A percentile compares a stretch with the other conserved stretches of the same genome.
phyloP scores from a whole-genome alignment of 2,329 filamentous ascomycete species.

The Dothideomycetes sp. region DNA sequence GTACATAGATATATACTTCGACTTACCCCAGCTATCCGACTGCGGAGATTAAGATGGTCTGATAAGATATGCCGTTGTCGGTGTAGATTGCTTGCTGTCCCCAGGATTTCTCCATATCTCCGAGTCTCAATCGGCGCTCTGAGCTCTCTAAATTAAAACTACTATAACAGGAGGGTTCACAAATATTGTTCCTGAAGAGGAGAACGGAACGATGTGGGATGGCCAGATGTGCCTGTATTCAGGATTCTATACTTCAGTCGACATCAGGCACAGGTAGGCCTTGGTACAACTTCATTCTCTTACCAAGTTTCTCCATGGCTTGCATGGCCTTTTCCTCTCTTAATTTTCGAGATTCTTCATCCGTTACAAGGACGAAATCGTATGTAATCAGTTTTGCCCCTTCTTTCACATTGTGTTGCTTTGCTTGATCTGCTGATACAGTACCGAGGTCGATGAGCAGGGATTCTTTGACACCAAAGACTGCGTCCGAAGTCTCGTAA shows the following conservation, averaged over 20 bases:
- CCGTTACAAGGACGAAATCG: conserved; percentile 68
- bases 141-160: no score
- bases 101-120: no score
- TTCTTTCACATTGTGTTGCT: conserved; percentile 52
- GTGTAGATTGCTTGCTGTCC: no score
- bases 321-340: conserved; percentile 57
- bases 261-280: conserved; percentile 67
- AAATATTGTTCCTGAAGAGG: no score
- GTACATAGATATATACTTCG: no score
- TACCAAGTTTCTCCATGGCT: conserved; percentile 57
- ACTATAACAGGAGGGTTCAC: no score
- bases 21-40: no score
- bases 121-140: no score
- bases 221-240: no score
- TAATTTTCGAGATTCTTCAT: conserved; percentile 58
- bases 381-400: conserved; percentile 49
- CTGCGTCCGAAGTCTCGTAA: conserved; percentile 74
- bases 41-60: no score
- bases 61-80: no score
- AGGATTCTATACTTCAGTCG: conserved; percentile 30
- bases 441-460: conserved; percentile 58
- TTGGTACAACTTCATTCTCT: conserved; percentile 63
- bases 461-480: conserved; percentile 79
- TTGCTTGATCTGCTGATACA: conserved; percentile 44
- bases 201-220: no score